Evolutionary conservation across 2,329 filamentous ascomycete species (phyloP).

Genomic region (Talaromyces atroroseus): DNA sequence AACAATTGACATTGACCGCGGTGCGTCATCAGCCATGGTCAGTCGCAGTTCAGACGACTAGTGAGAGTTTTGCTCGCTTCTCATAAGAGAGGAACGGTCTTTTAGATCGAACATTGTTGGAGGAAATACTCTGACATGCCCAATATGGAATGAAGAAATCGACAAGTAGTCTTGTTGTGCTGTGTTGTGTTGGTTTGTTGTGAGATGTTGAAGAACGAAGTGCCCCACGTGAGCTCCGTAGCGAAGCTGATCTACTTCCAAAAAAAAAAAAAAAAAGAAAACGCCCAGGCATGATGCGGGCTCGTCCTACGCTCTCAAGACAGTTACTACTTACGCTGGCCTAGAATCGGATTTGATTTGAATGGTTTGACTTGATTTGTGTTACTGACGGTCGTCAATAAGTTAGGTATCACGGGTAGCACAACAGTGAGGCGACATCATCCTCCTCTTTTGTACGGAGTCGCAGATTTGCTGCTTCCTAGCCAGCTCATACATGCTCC

Average conservation of each 20-base stretch:
- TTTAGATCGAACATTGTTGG: not conserved
- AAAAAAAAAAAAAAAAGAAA: not conserved
- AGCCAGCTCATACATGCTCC: conserved; percentile 2
- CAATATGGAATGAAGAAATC: too few relatives aligned
- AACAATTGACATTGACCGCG: conserved; percentile 36
- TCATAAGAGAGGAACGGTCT: not conserved
- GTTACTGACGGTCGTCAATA: not conserved
- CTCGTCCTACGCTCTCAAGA: not conserved
- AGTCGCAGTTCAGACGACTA: not conserved
- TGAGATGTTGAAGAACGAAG: too few relatives aligned
- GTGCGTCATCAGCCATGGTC: conserved; percentile 29
- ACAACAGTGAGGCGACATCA: conserved; percentile 2
- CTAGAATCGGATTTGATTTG: not conserved
- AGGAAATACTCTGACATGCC: too few relatives aligned
- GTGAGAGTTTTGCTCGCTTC: not conserved
- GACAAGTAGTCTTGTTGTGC: too few relatives aligned
- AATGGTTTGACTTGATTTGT: not conserved
- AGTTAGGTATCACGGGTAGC: not conserved
- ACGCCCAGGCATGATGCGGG: too few relatives aligned
- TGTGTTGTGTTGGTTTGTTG: not conserved
- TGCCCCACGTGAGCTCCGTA: not conserved
- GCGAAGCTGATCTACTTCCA: not conserved
- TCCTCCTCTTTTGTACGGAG: not conserved
- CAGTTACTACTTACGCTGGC: not conserved
- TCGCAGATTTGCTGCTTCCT: not conserved